Percentiles rank a stretch among this genome's conserved stretches.
phyloP scores from a whole-genome alignment of 805 yeast genomes.

The Candida methanosorbosa region DNA sequence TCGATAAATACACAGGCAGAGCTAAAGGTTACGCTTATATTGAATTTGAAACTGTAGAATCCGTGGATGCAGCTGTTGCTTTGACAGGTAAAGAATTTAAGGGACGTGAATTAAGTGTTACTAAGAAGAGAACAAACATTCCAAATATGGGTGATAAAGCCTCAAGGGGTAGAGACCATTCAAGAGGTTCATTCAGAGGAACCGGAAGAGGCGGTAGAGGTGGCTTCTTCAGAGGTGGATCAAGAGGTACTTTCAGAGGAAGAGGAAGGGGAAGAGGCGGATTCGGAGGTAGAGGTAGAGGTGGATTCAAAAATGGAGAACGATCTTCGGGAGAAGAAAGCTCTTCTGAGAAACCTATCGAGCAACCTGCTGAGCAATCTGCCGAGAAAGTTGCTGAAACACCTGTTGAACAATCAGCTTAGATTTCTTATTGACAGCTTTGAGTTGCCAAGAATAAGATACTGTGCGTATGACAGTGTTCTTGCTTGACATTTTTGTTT shows the following conservation, averaged over 20 bases:
- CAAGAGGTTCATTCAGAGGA: slow-evolving; percentile 16
- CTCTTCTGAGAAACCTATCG: no score
- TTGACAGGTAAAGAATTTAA: slow-evolving; percentile 57
- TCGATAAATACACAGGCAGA: slow-evolving; percentile 62
- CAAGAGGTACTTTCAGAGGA: slow-evolving; percentile 11
- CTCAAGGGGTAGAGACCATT: slow-evolving; percentile 37
- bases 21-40: slow-evolving; percentile 85
- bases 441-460: no score
- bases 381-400: no score
- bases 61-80: slow-evolving; percentile 55
- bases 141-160: slow-evolving; percentile 40
- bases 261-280: slow-evolving; percentile 14
- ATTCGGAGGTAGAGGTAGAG: slow-evolving; percentile 3
- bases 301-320: no score
- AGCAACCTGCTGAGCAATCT: no score
- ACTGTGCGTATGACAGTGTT: no score
- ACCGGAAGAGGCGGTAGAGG: slow-evolving; percentile 7
- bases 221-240: slow-evolving; percentile 11
- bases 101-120: slow-evolving; percentile 61
- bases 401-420: no score
- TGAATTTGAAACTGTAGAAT: slow-evolving; percentile 59
- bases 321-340: not conserved
- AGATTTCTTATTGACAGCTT: no score
- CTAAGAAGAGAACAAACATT: slow-evolving; percentile 68
- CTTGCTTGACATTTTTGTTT: no score